Evolutionary conservation across 2,329 filamentous ascomycete genomes (phyloP), one percentile per base, ranked within the genome.

Genomic region (Alternaria sp.): DNA sequence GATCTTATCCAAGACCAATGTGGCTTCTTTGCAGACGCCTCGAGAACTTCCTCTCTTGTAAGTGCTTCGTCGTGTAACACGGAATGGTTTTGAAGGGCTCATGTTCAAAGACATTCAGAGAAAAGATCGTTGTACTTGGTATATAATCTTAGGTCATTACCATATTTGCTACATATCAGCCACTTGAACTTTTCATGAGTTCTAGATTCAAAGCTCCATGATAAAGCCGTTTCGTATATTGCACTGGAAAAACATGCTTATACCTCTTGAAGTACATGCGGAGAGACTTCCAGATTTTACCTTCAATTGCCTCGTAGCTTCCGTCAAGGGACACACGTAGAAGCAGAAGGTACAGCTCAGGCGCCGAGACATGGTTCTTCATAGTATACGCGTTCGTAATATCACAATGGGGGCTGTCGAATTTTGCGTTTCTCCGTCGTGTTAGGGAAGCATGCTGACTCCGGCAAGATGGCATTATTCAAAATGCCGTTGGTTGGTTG

Each of bases 31-130:
- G 44, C 30, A 2, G 17, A 47, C 3, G 68, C 59, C n/a, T 51
- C 43, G n/a, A 75, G 61, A 13, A 72, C 49, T 10, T 70, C 66
- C 9, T 40, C 50, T 5, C 64, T 56, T 65, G 43, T 1, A 85
- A 67, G 66, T 81, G 73, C 12, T 79, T 72, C 32, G 76, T 77
- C 65, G 93, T 92, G 57, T 89, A 81, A 74, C 90, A 93, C 19
- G 90, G 81, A 54, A 92, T 90, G 57, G 91, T 83, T 76, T 93
- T 90, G 67, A 92, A 92, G 0, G 90, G 15, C 15, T 11, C 36
- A 40, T 40, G 1, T 10, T 40, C 9, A 17, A 17, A 1, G 15
- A 40, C 9, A 10, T 6, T 11, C 15, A 40, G n/a, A 17, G 36
- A 40, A 40, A 40, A 40, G 36, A 40, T 40, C n/a, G 36, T 40